Base-by-base conservation (phyloP, 305 asterid genomes). In the Solanum chacoense region DNA sequence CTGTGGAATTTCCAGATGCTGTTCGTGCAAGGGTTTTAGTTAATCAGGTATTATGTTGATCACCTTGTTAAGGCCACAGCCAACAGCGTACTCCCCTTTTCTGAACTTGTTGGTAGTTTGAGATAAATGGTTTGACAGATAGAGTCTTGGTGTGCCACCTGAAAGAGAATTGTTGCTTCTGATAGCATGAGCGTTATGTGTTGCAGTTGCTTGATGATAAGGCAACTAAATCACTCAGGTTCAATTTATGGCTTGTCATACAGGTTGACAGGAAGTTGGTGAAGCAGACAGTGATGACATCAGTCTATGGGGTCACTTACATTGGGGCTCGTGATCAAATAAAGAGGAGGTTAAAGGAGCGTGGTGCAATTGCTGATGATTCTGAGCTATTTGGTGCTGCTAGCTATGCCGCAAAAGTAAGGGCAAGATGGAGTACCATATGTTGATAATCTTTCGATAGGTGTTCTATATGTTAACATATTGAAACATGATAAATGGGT, bases 261-360 rank as follows among this genome's bases (percentile, higher is more conserved):
- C 90, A 96, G 98, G 98, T 96, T 89, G 98, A 96, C 87, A 88
- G 98, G 87, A 95, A 96, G 92, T 90, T 96, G 94, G 98, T 96
- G 89, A 96, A 96, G 93, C 98, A 96, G 91, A 95, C 98, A 7
- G 98, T 96, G 86, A 96, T 96, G 98, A 96, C 98, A 91, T 96
- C 98, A 89, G 98, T 96, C 59, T 96, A 96, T 91, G 98, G 98
- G 72, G 98, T 96, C 84, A 96, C 98, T 20, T 95, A 92, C 86
- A 90, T 93, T 91, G 98, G 98, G 86, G 98, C 98, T 74, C 95
- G 98, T 81, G 98, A 96, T 90, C 98, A 96, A 89, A 96, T 96
- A 86, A 94, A 91, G 91, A 93, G 93, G 91, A 93, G 97, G 90
- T 89, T 96, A 88, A 95, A 93, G 91, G 98, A 96, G 90, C 97